A percentile compares a stretch with the other conserved stretches of the same genome.
These are phyloP conservation scores for Geranomyces michiganensis DNA, from an alignment of 192 early-diverging fungal genomes.

Conservation along the genomic window DNA sequence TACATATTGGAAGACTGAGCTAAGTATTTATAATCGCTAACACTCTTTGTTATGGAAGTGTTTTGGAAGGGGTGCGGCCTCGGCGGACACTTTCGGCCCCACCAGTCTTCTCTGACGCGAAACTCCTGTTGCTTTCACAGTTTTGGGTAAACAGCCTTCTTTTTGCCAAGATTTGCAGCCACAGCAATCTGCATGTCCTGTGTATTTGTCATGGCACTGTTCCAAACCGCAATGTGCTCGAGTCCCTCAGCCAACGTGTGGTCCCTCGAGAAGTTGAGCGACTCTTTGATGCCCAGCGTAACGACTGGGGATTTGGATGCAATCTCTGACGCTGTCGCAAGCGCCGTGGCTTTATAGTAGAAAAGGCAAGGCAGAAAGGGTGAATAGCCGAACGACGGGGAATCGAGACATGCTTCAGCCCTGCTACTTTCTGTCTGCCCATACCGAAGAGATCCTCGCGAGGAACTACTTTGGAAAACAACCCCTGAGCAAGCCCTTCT, in stretches of 20 bases:
- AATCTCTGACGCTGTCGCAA: slow-evolving; percentile 74
- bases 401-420: background rate
- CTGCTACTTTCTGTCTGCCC: background rate
- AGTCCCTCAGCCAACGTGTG: slow-evolving; percentile 89
- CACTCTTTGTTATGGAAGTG: too few relatives aligned
- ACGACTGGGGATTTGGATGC: slow-evolving; percentile 90
- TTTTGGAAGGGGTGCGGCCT: too few relatives aligned
- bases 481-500: slow-evolving; percentile 67
- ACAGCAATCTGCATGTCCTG: slow-evolving; percentile 55
- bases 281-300: slow-evolving; percentile 80
- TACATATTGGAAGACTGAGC: too few relatives aligned
- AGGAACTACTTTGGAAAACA: slow-evolving; percentile 59
- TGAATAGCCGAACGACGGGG: background rate
- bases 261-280: slow-evolving; percentile 90
- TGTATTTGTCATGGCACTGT: slow-evolving; percentile 78
- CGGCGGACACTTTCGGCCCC: too few relatives aligned
- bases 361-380: background rate
- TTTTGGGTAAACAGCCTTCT: slow-evolving; percentile 52
- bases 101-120: too few relatives aligned
- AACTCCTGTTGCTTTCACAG: slow-evolving; percentile 44
- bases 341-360: slow-evolving; percentile 53
- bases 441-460: slow-evolving; percentile 56
- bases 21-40: too few relatives aligned
- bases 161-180: slow-evolving; percentile 51
- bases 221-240: slow-evolving; percentile 88